These are phyloP conservation scores for Begonia fuchsioides DNA, from an alignment of 306 rosid genomes.

Conservation along the genomic window DNA sequence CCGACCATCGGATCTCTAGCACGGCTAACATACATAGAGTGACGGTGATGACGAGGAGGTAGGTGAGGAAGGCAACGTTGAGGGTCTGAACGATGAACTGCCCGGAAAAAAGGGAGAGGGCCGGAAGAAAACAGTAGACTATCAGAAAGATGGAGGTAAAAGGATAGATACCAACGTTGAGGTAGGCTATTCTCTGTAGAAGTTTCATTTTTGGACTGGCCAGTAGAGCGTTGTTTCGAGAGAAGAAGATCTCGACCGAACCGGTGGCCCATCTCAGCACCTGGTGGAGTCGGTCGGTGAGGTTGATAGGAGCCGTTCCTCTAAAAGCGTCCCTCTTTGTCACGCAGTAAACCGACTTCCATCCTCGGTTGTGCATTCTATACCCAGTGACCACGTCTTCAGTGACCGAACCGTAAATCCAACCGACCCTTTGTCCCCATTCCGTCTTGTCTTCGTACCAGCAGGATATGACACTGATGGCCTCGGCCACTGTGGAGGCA, in stretches of 20 bases:
- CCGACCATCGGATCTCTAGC: slow-evolving; percentile 90
- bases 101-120: slow-evolving; percentile 92
- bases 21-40: slow-evolving; percentile 75
- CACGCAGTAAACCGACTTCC: slow-evolving; percentile 92
- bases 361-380: slow-evolving; percentile 93
- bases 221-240: slow-evolving; percentile 77
- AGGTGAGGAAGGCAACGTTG: slow-evolving; percentile 66
- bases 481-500: slow-evolving; percentile 93
- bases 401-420: slow-evolving; percentile 98
- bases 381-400: slow-evolving; percentile 97
- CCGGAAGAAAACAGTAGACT: slow-evolving; percentile 93
- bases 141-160: slow-evolving; percentile 88
- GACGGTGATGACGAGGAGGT: slow-evolving; percentile 56
- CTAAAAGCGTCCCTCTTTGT: slow-evolving; percentile 95
- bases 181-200: slow-evolving; percentile 77
- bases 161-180: slow-evolving; percentile 94
- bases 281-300: slow-evolving; percentile 86
- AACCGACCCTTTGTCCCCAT: slow-evolving; percentile 95
- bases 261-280: slow-evolving; percentile 98
- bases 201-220: slow-evolving; percentile 81
- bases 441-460: slow-evolving; percentile 97
- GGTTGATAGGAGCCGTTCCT: slow-evolving; percentile 93
- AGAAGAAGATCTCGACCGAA: slow-evolving; percentile 91
- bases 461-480: slow-evolving; percentile 88
- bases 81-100: slow-evolving; percentile 87